These are phyloP conservation scores for Apiospora kogelbergensis DNA, from an alignment of 2,329 filamentous ascomycete species.

Conservation along the genomic window DNA sequence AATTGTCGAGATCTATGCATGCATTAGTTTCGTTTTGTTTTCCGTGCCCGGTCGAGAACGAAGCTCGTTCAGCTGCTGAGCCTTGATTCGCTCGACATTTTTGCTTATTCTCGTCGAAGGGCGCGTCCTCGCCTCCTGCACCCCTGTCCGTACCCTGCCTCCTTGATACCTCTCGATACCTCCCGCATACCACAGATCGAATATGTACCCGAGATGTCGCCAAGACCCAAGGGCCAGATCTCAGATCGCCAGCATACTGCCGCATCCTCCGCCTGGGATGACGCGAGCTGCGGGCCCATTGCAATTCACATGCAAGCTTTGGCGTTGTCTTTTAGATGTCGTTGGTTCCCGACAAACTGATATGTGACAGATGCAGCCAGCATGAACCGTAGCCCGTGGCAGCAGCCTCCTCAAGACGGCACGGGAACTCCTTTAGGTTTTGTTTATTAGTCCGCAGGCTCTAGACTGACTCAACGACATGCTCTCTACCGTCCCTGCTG, in stretches of 20 bases:
- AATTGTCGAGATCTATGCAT: neutral
- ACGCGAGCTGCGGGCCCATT: neutral
- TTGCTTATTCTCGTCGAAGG: neutral
- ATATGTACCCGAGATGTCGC: neutral
- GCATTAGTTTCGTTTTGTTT: neutral
- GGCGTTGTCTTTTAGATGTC: no score
- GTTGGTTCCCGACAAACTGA: neutral
- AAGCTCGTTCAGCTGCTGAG: neutral
- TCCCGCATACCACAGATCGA: neutral
- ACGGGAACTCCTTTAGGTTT: neutral
- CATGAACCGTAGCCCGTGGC: neutral
- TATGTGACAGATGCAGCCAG: neutral
- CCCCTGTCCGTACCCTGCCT: neutral
- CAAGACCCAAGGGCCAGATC: neutral
- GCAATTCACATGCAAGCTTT: neutral
- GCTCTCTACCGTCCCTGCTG: neutral
- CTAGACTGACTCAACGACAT: neutral
- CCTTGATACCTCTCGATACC: no score
- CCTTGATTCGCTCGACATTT: neutral
- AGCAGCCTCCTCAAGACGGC: neutral
- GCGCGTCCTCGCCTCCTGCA: neutral
- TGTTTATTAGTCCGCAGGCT: neutral
- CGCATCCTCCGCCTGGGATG: neutral
- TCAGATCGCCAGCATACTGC: neutral
- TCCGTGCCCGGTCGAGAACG: neutral